phyloP scores from a whole-genome alignment of 805 yeast species.

The Ascoidea tarda region DNA sequence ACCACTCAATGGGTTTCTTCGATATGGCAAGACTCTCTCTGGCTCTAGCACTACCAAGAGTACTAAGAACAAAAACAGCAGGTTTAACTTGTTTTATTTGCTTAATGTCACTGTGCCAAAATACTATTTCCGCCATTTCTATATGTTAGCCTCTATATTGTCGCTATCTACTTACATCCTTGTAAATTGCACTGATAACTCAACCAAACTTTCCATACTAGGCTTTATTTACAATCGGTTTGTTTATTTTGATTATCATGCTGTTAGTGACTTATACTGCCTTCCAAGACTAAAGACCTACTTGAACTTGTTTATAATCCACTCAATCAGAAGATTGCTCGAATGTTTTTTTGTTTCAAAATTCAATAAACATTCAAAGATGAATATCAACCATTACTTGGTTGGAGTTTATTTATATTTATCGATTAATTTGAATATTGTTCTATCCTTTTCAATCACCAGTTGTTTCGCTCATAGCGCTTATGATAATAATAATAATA shows the following conservation, averaged over 20 bases:
- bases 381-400: constrained; percentile 52
- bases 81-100: constrained; percentile 7
- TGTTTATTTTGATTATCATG: background rate
- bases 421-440: constrained; percentile 24
- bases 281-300: background rate
- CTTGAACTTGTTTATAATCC: constrained; percentile 25
- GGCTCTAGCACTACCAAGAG: background rate
- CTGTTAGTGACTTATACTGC: constrained; percentile 7
- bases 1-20: constrained; percentile 21
- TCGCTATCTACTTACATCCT: constrained; percentile 10
- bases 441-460: too few relatives aligned
- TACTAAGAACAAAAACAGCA: constrained; percentile 3
- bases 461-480: too few relatives aligned
- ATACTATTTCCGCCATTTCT: constrained; percentile 48
- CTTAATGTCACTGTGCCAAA: constrained; percentile 41
- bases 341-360: constrained; percentile 40
- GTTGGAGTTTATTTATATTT: constrained; percentile 51
- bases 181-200: constrained; percentile 8
- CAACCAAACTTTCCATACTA: background rate
- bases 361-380: constrained; percentile 32
- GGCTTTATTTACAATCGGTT: too few relatives aligned
- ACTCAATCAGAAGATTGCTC: constrained; percentile 37
- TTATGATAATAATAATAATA: background rate
- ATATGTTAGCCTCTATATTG: constrained; percentile 27
- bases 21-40: constrained; percentile 30